Evolutionary conservation across 176 grass and related monocot species (phyloP).

Genomic region (Phoenix dactylifera): DNA sequence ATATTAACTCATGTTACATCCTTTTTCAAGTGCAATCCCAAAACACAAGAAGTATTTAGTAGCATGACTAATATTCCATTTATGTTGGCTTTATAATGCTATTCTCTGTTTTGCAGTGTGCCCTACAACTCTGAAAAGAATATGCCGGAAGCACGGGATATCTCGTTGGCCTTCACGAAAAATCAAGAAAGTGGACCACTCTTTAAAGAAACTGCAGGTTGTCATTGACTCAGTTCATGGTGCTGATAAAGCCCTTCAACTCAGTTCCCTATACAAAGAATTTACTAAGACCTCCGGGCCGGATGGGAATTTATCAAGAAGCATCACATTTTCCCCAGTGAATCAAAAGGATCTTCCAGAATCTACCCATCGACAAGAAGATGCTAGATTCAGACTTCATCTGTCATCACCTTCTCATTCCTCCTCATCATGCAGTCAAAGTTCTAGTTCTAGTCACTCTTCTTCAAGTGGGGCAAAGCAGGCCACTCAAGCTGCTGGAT

Average conservation of each 20-base stretch:
- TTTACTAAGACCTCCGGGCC: slow-evolving; percentile 44
- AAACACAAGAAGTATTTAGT: too few relatives aligned
- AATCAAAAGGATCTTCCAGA: slow-evolving; percentile 34
- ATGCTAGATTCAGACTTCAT: slow-evolving; percentile 15
- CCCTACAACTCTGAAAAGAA: slow-evolving; percentile 98
- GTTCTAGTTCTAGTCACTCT: slow-evolving; percentile 55
- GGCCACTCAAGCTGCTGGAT: slow-evolving; percentile 19
- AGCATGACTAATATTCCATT: too few relatives aligned
- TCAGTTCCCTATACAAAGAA: slow-evolving; percentile 73
- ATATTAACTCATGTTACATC: too few relatives aligned
- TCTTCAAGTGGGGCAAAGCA: slow-evolving; percentile 39
- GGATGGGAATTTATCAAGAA: slow-evolving; percentile 51
- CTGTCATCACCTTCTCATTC: slow-evolving; percentile 45
- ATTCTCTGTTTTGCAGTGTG: slow-evolving; percentile 48
- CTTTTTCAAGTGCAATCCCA: too few relatives aligned
- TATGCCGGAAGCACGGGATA: slow-evolving; percentile 96
- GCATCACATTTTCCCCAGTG: slow-evolving; percentile 22
- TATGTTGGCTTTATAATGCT: too few relatives aligned
- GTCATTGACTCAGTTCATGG: slow-evolving; percentile 93
- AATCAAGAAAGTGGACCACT: slow-evolving; percentile 97
- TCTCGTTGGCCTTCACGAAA: slow-evolving; percentile 87
- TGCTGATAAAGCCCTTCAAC: slow-evolving; percentile 64
- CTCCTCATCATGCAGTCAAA: slow-evolving; percentile 49
- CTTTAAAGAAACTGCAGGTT: slow-evolving; percentile 74
- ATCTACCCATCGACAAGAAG: slow-evolving; percentile 17